Conservation (phyloP, 495 filamentous ascomycete genomes). For the Trichoderma reesei region DNA sequence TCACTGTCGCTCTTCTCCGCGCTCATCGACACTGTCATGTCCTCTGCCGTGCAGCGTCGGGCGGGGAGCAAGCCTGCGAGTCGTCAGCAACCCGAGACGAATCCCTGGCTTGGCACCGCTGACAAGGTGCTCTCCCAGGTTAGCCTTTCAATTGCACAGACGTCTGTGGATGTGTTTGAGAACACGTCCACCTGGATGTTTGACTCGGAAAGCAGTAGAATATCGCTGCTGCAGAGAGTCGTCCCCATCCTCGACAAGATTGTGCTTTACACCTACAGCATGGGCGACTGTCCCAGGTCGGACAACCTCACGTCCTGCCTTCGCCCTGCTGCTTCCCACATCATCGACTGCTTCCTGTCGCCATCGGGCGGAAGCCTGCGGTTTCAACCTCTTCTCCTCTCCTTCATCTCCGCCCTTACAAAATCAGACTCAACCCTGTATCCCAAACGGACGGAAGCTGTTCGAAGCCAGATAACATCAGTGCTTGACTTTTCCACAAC, state of each 20-base stretch:
- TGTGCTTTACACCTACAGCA: slow-evolving; percentile 59
- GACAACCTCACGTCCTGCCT: slow-evolving; percentile 55
- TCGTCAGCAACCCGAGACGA: slow-evolving; percentile 42
- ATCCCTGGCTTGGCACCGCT: slow-evolving; percentile 60
- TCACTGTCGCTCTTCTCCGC: slow-evolving; percentile 63
- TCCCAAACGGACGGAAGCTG: slow-evolving; percentile 43
- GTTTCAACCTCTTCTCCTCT: slow-evolving; percentile 66
- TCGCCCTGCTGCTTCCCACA: slow-evolving; percentile 57
- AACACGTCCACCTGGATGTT: slow-evolving; percentile 79
- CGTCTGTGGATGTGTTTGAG: slow-evolving; percentile 71
- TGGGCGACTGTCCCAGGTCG: slow-evolving; percentile 48
- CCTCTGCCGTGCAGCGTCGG: slow-evolving; percentile 61
- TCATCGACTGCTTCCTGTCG: slow-evolving; percentile 67
- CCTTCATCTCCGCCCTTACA: slow-evolving; percentile 56
- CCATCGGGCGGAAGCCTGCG: slow-evolving; percentile 56
- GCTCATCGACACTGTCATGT: slow-evolving; percentile 65
- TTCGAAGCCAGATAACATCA: slow-evolving; percentile 52
- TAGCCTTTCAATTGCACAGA: slow-evolving; percentile 58
- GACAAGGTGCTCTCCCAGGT: slow-evolving; percentile 67
- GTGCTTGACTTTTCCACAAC: slow-evolving; percentile 57
- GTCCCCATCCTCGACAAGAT: slow-evolving; percentile 60
- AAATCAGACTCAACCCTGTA: slow-evolving; percentile 56
- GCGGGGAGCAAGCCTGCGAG: slow-evolving; percentile 41
- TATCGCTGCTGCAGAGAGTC: slow-evolving; percentile 44
- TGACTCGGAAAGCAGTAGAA: slow-evolving; percentile 51